A percentile compares a stretch with the other conserved stretches of the same genome.
These are phyloP conservation scores for Penicillium sp. DNA, from an alignment of 2,329 filamentous ascomycete species.

Conservation along the genomic window DNA sequence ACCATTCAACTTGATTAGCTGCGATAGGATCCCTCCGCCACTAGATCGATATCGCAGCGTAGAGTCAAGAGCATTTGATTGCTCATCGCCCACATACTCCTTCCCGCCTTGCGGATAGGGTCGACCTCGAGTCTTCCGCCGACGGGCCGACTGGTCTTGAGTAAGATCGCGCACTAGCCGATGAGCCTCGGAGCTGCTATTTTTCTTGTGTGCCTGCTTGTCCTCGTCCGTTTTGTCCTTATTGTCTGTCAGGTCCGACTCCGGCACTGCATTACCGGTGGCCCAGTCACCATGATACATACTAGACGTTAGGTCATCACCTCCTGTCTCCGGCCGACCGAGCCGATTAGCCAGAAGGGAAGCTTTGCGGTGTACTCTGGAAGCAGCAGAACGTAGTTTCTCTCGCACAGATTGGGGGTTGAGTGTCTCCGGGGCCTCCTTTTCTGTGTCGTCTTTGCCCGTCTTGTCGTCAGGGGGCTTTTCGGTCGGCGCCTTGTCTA, in stretches of 20 bases:
- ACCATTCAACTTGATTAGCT: constrained; percentile 29
- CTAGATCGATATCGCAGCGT: constrained; percentile 24
- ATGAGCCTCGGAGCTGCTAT: constrained; percentile 29
- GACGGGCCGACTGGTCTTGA: constrained; percentile 23
- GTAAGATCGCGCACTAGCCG: constrained; percentile 31
- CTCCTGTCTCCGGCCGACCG: constrained; percentile 20
- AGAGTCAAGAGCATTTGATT: constrained; percentile 8
- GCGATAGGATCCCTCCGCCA: constrained; percentile 30
- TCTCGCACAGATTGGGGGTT: background rate
- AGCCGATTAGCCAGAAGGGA: constrained; percentile 15
- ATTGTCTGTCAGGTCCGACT: constrained; percentile 28
- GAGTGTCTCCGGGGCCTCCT: background rate
- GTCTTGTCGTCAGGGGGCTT: background rate
- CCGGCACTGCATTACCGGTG: constrained; percentile 21
- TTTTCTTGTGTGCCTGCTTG: constrained; percentile 22
- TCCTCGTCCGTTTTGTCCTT: constrained; percentile 29
- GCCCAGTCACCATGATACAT: constrained; percentile 26
- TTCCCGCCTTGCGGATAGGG: constrained; percentile 14
- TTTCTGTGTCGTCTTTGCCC: background rate
- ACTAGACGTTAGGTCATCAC: constrained; percentile 26
- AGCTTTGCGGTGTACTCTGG: constrained; percentile 14
- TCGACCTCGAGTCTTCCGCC: constrained; percentile 13
- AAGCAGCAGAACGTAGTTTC: background rate
- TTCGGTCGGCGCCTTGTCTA: constrained; percentile 2
- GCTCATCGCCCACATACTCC: constrained; percentile 7